These are phyloP conservation scores for Pezicula neosporulosa DNA, from an alignment of 2,329 filamentous ascomycete genomes.

Conservation along the genomic window DNA sequence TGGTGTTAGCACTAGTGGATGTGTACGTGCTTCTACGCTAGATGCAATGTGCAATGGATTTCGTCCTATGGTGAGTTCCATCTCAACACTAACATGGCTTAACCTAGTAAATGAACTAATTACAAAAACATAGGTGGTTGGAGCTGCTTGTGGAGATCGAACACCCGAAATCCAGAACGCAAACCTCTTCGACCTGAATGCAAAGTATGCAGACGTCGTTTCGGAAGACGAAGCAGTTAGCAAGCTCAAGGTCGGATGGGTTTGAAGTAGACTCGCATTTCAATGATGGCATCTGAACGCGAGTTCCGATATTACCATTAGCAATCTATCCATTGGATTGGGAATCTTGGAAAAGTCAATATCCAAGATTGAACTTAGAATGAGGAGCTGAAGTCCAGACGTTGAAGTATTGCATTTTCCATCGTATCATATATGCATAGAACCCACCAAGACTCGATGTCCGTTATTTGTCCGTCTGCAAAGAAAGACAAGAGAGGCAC, in stretches of 20 bases:
- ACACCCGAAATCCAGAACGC: conserved; percentile 39
- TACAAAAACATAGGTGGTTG: conserved; percentile 34
- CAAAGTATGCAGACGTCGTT: conserved; percentile 44
- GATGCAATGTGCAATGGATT: conserved; percentile 42
- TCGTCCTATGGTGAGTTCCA: conserved; percentile 36
- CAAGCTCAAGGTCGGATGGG: conserved; percentile 34
- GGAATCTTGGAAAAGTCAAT: too few relatives aligned
- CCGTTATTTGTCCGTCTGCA: too few relatives aligned
- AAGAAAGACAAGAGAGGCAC: too few relatives aligned
- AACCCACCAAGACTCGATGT: too few relatives aligned
- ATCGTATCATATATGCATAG: too few relatives aligned
- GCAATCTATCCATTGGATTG: too few relatives aligned
- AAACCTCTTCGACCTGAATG: conserved; percentile 41
- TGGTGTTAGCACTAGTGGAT: conserved; percentile 44
- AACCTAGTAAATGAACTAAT: not conserved
- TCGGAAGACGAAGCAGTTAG: conserved; percentile 36
- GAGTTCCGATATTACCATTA: too few relatives aligned
- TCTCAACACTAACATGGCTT: not conserved
- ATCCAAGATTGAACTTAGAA: too few relatives aligned
- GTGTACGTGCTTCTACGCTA: conserved; percentile 40
- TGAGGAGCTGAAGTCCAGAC: too few relatives aligned
- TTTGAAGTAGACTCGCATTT: too few relatives aligned
- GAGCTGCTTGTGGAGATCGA: conserved; percentile 41
- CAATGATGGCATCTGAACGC: too few relatives aligned
- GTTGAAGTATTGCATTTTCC: too few relatives aligned